Evolutionary conservation across 805 yeast species (phyloP).

Genomic region (Cyberlindnera japonica): DNA sequence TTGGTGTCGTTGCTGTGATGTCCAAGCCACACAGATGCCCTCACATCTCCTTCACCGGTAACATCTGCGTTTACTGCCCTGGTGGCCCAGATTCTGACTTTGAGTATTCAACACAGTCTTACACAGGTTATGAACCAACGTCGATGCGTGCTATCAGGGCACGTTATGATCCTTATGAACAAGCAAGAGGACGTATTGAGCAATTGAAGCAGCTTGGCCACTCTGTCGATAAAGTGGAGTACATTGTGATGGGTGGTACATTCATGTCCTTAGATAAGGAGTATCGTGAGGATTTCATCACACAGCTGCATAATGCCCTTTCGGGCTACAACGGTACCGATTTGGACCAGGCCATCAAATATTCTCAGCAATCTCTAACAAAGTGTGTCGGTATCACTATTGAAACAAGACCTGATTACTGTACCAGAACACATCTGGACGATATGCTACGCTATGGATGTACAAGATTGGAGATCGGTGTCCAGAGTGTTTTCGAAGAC

Average conservation of each 20-base stretch:
- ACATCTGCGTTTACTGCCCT: slow-evolving; percentile 97
- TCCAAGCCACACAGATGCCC: slow-evolving; percentile 99
- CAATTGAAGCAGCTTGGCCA: slow-evolving; percentile 95
- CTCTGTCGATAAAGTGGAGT: slow-evolving; percentile 94
- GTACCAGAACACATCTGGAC: slow-evolving; percentile 90
- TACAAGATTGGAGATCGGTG: slow-evolving; percentile 95
- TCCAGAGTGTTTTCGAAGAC: slow-evolving; percentile 95
- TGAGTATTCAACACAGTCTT: slow-evolving; percentile 96
- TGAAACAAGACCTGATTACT: slow-evolving; percentile 97
- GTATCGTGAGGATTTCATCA: slow-evolving; percentile 85
- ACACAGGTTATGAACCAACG: slow-evolving; percentile 98
- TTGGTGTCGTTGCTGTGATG: slow-evolving; percentile 99
- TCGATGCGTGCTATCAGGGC: slow-evolving; percentile 99
- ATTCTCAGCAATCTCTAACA: slow-evolving; percentile 90
- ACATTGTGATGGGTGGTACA: slow-evolving; percentile 98
- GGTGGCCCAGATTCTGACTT: slow-evolving; percentile 99
- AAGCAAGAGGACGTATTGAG: slow-evolving; percentile 95
- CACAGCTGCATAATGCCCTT: slow-evolving; percentile 89
- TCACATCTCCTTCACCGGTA: slow-evolving; percentile 97
- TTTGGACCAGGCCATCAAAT: slow-evolving; percentile 84
- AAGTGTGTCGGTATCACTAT: slow-evolving; percentile 98
- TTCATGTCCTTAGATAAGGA: slow-evolving; percentile 92
- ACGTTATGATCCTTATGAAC: slow-evolving; percentile 96
- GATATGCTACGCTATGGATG: slow-evolving; percentile 97
- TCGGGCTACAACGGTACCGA: slow-evolving; percentile 87